Evolutionary conservation across 2,329 filamentous ascomycete species (phyloP).

Genomic region (Penicillium crustosum): DNA sequence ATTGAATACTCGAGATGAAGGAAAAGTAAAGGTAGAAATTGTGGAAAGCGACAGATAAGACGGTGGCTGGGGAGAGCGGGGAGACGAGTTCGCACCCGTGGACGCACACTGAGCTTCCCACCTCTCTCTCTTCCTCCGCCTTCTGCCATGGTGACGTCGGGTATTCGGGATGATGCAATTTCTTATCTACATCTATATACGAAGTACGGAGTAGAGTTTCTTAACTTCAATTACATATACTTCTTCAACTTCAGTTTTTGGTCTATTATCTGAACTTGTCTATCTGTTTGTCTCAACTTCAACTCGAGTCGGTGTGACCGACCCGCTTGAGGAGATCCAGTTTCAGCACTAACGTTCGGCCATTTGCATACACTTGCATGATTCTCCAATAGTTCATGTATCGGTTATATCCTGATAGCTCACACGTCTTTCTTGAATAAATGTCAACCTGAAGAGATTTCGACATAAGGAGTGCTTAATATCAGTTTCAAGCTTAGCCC

Average conservation of each 20-base stretch:
- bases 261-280: neutral
- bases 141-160: conserved; percentile 23
- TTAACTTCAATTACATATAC: neutral
- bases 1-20: conserved; percentile 1
- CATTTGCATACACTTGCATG: conserved; percentile 6
- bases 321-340: conserved; percentile 4
- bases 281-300: neutral
- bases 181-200: neutral
- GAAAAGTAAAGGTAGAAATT: conserved; percentile 3
- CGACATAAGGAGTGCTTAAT: too few species aligned
- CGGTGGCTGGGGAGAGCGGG: conserved; percentile 12
- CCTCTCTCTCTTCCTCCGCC: conserved; percentile 21
- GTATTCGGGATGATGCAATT: conserved; percentile 21
- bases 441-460: neutral
- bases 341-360: conserved; percentile 6
- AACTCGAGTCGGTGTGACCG: conserved; percentile 10
- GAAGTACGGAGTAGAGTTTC: too few species aligned
- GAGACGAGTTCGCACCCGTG: conserved; percentile 4
- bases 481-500: too few species aligned
- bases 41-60: conserved; percentile 10
- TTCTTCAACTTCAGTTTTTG: neutral
- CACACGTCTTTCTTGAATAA: neutral
- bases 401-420: neutral
- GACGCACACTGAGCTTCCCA: conserved; percentile 10
- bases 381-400: neutral